These are phyloP conservation scores for Trichoderma sp. DNA, from an alignment of 2,329 filamentous ascomycete species.

Conservation along the genomic window DNA sequence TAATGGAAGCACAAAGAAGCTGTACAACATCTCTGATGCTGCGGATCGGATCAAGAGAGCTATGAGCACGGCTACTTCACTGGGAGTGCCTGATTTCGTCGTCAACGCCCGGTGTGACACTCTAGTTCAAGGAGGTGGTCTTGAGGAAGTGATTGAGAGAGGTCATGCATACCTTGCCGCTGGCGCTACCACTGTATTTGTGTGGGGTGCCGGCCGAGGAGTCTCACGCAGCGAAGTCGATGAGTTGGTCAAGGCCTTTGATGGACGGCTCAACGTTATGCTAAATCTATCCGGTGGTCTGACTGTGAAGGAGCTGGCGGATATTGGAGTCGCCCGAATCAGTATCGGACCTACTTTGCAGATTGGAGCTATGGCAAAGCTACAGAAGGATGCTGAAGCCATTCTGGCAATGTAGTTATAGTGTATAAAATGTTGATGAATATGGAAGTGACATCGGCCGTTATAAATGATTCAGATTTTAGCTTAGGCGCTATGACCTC, in stretches of 20 bases:
- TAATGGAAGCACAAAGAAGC: neutral
- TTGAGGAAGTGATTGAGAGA: conserved; percentile 9
- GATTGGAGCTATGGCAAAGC: conserved; percentile 6
- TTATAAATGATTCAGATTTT: neutral
- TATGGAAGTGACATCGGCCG: neutral
- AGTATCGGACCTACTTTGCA: conserved; percentile 16
- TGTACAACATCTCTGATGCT: conserved; percentile 9
- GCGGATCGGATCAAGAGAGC: neutral
- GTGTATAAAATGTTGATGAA: neutral
- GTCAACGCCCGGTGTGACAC: conserved; percentile 12
- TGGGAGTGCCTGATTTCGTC: conserved; percentile 17
- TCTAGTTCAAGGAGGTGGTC: neutral
- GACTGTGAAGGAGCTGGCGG: conserved; percentile 5
- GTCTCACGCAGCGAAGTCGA: neutral
- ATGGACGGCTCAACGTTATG: conserved; percentile 10
- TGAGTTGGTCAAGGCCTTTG: conserved; percentile 15
- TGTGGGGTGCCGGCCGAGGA: conserved; percentile 8
- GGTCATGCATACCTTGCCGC: conserved; percentile 10
- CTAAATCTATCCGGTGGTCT: conserved; percentile 9
- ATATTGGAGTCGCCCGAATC: conserved; percentile 9
- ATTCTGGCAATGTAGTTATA: neutral
- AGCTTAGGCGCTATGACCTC: neutral
- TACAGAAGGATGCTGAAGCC: conserved; percentile 10
- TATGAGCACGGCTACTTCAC: neutral
- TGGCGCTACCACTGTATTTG: conserved; percentile 16